Evolutionary conservation across 1,284 basidiomycete genomes (phyloP).

Genomic region (Ganoderma meredithae): DNA sequence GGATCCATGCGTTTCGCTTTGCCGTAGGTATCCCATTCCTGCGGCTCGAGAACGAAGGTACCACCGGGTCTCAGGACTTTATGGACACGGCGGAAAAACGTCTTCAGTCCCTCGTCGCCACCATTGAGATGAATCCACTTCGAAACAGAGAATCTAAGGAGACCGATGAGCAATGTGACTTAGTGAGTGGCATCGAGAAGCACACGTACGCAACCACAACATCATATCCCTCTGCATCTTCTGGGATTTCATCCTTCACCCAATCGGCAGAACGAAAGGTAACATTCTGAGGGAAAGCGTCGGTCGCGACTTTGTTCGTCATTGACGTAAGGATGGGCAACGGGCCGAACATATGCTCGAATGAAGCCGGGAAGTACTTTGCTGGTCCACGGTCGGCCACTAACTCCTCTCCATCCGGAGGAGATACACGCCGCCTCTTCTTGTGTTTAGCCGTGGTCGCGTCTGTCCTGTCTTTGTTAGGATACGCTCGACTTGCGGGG

Average conservation of each 20-base stretch:
- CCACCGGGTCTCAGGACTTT: slow-evolving; percentile 64
- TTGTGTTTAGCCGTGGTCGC: slow-evolving; percentile 23
- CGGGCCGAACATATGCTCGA: slow-evolving; percentile 75
- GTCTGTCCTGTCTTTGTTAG: not conserved
- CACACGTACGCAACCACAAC: slow-evolving; percentile 74
- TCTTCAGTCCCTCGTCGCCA: slow-evolving; percentile 70
- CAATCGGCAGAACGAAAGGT: slow-evolving; percentile 76
- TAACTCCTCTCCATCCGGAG: slow-evolving; percentile 21
- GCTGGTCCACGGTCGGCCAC: slow-evolving; percentile 10
- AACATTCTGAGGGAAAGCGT: slow-evolving; percentile 77
- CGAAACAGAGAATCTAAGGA: slow-evolving; percentile 76
- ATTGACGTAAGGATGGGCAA: slow-evolving; percentile 62
- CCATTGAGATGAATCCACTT: slow-evolving; percentile 88
- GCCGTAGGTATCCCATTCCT: slow-evolving; percentile 80
- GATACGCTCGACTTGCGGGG: slow-evolving; percentile 39
- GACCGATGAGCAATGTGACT: not conserved
- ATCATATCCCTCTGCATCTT: slow-evolving; percentile 70
- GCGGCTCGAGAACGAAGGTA: slow-evolving; percentile 77
- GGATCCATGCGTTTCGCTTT: slow-evolving; percentile 75
- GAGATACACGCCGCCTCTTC: slow-evolving; percentile 35
- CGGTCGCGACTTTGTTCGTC: slow-evolving; percentile 38
- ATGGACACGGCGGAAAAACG: slow-evolving; percentile 70
- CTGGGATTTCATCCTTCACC: slow-evolving; percentile 61
- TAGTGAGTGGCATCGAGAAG: not conserved
- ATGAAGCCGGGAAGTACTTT: slow-evolving; percentile 76